Percentiles rank a stretch among this genome's conserved stretches.
phyloP scores from a whole-genome alignment of 352 stramenopile genomes.

The Phytophthora hybrid region DNA sequence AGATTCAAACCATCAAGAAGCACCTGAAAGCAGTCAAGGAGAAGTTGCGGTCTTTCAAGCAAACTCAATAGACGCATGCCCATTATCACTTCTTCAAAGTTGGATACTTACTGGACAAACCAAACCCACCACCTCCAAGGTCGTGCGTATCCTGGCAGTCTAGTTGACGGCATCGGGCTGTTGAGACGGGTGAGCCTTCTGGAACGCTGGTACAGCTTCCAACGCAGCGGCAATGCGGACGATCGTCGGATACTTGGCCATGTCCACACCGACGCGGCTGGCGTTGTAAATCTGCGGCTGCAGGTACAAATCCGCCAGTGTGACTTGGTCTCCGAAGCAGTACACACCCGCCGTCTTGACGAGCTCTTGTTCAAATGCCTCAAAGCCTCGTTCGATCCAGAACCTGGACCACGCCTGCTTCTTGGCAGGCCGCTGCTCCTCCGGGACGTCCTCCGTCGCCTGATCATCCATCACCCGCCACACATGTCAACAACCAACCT shows the following conservation, averaged over 20 bases:
- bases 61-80: slow-evolving; percentile 29
- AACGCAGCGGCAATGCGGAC: slow-evolving; percentile 75
- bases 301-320: slow-evolving; percentile 91
- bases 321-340: slow-evolving; percentile 83
- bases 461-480: not conserved
- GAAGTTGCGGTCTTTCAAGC: slow-evolving; percentile 42
- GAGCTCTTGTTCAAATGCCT: slow-evolving; percentile 80
- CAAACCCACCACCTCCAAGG: no score
- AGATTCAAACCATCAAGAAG: slow-evolving; percentile 55
- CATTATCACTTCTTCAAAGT: slow-evolving; percentile 9
- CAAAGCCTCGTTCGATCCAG: slow-evolving; percentile 88
- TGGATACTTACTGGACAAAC: no score
- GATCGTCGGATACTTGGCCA: slow-evolving; percentile 91
- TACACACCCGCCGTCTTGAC: slow-evolving; percentile 62
- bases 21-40: slow-evolving; percentile 60
- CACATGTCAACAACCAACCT: not conserved
- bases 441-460: slow-evolving; percentile 48
- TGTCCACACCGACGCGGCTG: slow-evolving; percentile 88
- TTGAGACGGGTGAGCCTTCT: slow-evolving; percentile 77
- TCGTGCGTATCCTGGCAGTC: not conserved
- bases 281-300: slow-evolving; percentile 95
- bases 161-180: slow-evolving; percentile 73
- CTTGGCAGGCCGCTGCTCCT: slow-evolving; percentile 61
- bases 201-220: slow-evolving; percentile 81
- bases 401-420: slow-evolving; percentile 61